Base-by-base conservation (phyloP, 2,329 filamentous ascomycete species). In the Cryphonectria japonica region DNA sequence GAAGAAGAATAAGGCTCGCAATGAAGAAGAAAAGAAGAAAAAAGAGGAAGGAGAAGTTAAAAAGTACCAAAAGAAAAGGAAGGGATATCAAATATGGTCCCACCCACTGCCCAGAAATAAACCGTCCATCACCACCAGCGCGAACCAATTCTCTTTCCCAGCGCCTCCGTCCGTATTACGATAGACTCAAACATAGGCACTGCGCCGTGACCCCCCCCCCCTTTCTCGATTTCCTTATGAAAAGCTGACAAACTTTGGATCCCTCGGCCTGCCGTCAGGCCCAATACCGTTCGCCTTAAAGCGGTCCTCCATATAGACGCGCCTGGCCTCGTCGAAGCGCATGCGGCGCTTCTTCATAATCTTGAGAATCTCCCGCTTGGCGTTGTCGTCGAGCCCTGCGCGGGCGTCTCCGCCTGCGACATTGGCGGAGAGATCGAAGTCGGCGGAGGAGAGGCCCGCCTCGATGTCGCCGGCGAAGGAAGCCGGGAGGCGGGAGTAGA, bases 211-310 rank as follows among this genome's bases (percentile, higher is more conserved):
- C 14, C 14, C 41, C 22, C 26, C 22, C 37, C 67, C 19, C 5
- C 50, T 14, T 11, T 16, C 37, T 3, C 6, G 3, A 29, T 11
- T 29, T 50, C 22, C 13, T 43, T 78, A 92, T 72, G 91, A 93
- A 82, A 98, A 98, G 79, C 93, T 97, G 72, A 98, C 94, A 79
- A 97, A 97, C 84, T 98, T 98, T 73, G 95, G 94, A 84, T 98
- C 95, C 79, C 90, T 88, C 73, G 96, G 96, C 76, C 91, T 84
- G 5, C 96, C 96, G 81, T 99, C 96, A 6, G 92, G 87, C 1
- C 91, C 94, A 79, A 99, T 98, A 67, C 93, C 93, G 77, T 97
- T 93, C 79, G 91, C 94, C 79, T 89, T 90, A 83, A 99, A 97
- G 71, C 91, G 86, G 76, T 92, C 89, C 83, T 98, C 92, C 82